These are phyloP conservation scores for Trypanosoma cruzi DNA, from an alignment of 208 protist species.

Conservation along the genomic window DNA sequence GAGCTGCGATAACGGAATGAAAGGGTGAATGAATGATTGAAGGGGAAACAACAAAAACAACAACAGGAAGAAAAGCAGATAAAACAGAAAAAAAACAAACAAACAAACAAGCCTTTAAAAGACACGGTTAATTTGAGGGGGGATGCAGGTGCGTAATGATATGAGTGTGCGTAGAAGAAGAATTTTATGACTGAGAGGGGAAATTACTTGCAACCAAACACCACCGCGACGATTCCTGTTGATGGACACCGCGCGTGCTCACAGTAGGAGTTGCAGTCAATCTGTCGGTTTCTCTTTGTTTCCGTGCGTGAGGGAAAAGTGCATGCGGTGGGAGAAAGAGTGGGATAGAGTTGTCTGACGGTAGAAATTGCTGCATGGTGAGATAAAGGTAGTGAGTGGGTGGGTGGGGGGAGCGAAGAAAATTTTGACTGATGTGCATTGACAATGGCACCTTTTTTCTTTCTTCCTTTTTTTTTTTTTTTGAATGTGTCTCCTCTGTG, in stretches of 20 bases:
- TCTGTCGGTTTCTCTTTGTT: not conserved
- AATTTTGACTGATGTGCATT: constrained; percentile 9
- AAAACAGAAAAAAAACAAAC: not conserved
- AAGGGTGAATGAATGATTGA: not conserved
- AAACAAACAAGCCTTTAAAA: not conserved
- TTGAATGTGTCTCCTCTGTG: too few species aligned
- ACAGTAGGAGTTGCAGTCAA: not conserved
- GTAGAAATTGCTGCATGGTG: not conserved
- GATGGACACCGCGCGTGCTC: not conserved
- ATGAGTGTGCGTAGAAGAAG: not conserved
- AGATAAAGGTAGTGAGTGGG: not conserved
- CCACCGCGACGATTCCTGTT: not conserved
- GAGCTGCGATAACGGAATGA: not conserved
- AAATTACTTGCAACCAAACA: not conserved
- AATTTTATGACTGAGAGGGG: not conserved
- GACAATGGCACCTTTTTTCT: not conserved
- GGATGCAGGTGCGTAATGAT: not conserved
- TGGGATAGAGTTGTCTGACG: not conserved
- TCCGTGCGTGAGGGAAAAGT: not conserved
- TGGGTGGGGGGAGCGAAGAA: not conserved
- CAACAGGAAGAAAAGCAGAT: not conserved
- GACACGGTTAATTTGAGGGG: not conserved
- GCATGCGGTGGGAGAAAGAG: not conserved
- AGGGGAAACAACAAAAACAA: not conserved
- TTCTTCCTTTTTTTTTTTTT: constrained; percentile 16